Percentiles rank a stretch among this genome's conserved stretches.
phyloP scores from a whole-genome alignment of 192 early-diverging fungal genomes.

The Podila epigama region DNA sequence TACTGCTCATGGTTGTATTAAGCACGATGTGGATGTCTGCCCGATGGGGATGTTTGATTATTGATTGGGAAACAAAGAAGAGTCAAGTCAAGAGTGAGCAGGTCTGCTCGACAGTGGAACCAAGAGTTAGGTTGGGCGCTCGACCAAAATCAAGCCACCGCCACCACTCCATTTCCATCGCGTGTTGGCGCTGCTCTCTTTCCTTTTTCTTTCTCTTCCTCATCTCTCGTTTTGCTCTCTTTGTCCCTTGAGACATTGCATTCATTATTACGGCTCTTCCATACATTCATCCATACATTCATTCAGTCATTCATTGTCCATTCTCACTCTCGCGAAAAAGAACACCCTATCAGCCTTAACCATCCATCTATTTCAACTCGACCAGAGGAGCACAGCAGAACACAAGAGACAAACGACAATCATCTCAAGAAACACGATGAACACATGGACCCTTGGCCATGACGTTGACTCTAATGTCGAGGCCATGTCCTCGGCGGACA shows the following conservation, averaged over 20 bases:
- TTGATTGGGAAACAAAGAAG: not conserved
- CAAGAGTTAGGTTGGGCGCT: no score
- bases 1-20: not conserved
- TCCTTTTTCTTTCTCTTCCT: not conserved
- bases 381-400: no score
- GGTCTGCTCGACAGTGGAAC: not conserved
- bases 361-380: not conserved
- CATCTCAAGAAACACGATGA: slow-evolving; percentile 4
- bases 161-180: not conserved
- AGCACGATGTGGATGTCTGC: not conserved
- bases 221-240: not conserved
- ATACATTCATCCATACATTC: not conserved
- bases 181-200: not conserved
- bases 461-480: slow-evolving; percentile 11
- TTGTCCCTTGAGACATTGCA: not conserved
- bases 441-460: slow-evolving; percentile 8
- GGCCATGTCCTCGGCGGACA: slow-evolving; percentile 20
- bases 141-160: not conserved
- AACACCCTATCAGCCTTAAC: not conserved
- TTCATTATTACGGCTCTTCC: not conserved
- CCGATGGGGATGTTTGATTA: not conserved
- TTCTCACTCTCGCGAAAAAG: not conserved
- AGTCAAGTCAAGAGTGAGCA: not conserved
- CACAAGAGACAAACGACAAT: no score
- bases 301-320: not conserved